Percentiles rank a stretch among this genome's conserved stretches.
Evolutionary conservation across 805 yeast species (phyloP).

Genomic region (Helenozyma baotianmanensis): DNA sequence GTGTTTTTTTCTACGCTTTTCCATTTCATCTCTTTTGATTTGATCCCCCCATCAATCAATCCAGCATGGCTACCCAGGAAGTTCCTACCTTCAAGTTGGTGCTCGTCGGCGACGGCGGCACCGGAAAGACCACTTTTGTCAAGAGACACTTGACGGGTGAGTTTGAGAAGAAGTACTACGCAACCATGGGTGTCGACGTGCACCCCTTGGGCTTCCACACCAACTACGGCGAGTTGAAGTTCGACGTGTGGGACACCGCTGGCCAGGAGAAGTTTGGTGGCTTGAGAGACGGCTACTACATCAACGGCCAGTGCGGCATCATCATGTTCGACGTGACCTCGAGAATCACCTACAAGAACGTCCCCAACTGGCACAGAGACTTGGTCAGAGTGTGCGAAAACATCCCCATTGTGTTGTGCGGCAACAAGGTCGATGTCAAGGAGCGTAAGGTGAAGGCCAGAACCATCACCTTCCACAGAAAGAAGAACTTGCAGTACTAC

Average conservation of each 20-base stretch:
- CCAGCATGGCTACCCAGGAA: slow-evolving; percentile 55
- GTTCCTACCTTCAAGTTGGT: slow-evolving; percentile 98
- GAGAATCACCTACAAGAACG: slow-evolving; percentile 98
- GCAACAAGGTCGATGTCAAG: slow-evolving; percentile 99
- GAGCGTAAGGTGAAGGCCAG: slow-evolving; percentile 99
- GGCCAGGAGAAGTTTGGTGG: slow-evolving; percentile 99
- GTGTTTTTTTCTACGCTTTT: slow-evolving; percentile 3
- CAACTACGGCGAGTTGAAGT: slow-evolving; percentile 96
- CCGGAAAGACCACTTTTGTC: slow-evolving; percentile 99
- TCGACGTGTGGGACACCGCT: slow-evolving; percentile 99
- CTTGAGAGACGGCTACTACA: slow-evolving; percentile 98
- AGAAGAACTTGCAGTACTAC: slow-evolving; percentile 99
- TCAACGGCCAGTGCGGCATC: slow-evolving; percentile 99
- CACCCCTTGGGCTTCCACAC: slow-evolving; percentile 98
- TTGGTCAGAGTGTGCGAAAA: slow-evolving; percentile 99
- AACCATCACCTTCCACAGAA: slow-evolving; percentile 99
- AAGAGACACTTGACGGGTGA: slow-evolving; percentile 99
- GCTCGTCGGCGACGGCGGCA: slow-evolving; percentile 99
- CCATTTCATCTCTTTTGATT: slow-evolving; percentile 5
- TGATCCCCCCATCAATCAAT: slow-evolving; percentile 6
- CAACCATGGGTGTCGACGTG: slow-evolving; percentile 99
- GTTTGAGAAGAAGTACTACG: slow-evolving; percentile 97
- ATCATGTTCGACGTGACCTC: slow-evolving; percentile 99
- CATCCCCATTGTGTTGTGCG: slow-evolving; percentile 98
- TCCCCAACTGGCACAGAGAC: slow-evolving; percentile 99